A percentile compares a stretch with the other conserved stretches of the same genome.
These are phyloP conservation scores for Botrytis sinoallii DNA, from an alignment of 2,329 filamentous ascomycete species.

Conservation along the genomic window DNA sequence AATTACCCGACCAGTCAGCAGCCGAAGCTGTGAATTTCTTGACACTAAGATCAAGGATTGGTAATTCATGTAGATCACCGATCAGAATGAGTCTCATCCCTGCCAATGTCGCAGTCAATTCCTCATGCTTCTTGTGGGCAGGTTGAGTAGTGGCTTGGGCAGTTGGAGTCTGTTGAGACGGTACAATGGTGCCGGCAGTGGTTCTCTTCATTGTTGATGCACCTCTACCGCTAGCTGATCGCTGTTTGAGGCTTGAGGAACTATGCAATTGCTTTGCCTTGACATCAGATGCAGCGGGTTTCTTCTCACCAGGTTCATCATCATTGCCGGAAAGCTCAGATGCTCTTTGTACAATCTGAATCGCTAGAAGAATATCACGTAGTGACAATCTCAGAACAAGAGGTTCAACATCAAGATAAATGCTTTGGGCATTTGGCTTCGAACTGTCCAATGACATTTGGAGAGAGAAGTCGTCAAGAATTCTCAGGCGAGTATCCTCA, in stretches of 20 bases:
- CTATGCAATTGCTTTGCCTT: constrained; percentile 52
- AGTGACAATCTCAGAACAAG: constrained; percentile 86
- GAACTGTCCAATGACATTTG: constrained; percentile 81
- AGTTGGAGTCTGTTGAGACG: constrained; percentile 18
- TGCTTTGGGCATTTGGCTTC: constrained; percentile 63
- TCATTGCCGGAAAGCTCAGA: constrained; percentile 74
- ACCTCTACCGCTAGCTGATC: constrained; percentile 55
- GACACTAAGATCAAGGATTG: constrained; percentile 88
- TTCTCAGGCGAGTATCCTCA: constrained; percentile 82
- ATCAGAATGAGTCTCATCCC: constrained; percentile 92
- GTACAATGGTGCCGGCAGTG: constrained; percentile 39
- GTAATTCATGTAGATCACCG: constrained; percentile 91
- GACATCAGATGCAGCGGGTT: constrained; percentile 44
- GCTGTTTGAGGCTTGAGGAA: constrained; percentile 47
- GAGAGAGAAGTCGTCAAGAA: constrained; percentile 94
- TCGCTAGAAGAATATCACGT: constrained; percentile 88
- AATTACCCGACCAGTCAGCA: constrained; percentile 83
- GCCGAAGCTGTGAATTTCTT: constrained; percentile 84
- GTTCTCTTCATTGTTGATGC: constrained; percentile 51
- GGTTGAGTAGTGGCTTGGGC: constrained; percentile 17
- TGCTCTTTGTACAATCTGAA: constrained; percentile 88
- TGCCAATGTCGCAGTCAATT: constrained; percentile 80
- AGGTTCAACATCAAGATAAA: constrained; percentile 85
- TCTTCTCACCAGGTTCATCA: constrained; percentile 48
- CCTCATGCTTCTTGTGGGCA: constrained; percentile 59